These are phyloP conservation scores for Oryza glaberrima DNA, from an alignment of 176 grass and related monocot genomes.

Conservation along the genomic window DNA sequence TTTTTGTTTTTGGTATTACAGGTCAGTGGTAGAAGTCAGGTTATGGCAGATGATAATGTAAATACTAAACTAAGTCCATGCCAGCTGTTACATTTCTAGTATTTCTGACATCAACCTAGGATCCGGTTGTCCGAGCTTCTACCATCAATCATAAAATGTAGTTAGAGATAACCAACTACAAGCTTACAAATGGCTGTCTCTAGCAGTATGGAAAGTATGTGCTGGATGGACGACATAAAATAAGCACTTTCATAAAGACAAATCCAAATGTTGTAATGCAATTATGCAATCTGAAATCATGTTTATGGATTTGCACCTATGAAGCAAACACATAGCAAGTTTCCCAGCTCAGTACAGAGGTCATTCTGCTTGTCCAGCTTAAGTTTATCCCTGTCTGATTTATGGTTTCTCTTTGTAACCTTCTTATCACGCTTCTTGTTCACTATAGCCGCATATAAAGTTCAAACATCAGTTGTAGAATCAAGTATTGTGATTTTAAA, in stretches of 20 bases:
- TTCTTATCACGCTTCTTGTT: constrained; percentile 54
- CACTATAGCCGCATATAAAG: constrained; percentile 26
- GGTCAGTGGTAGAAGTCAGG: background rate
- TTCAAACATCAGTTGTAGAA: constrained; percentile 11
- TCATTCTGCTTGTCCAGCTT: constrained; percentile 76
- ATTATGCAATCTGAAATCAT: background rate
- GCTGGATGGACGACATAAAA: background rate
- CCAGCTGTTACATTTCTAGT: background rate
- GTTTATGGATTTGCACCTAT: constrained; percentile 16
- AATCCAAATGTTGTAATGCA: background rate
- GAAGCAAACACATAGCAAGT: constrained; percentile 47
- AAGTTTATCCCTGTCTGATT: constrained; percentile 82
- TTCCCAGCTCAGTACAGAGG: constrained; percentile 66
- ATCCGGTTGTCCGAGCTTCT: background rate
- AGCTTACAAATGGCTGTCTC: background rate
- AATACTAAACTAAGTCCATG: background rate
- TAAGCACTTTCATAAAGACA: background rate
- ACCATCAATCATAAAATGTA: background rate
- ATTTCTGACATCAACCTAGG: background rate
- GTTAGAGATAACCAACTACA: background rate
- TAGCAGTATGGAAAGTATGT: background rate
- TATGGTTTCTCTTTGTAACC: constrained; percentile 78
- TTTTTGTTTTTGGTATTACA: background rate
- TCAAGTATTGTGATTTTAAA: background rate
- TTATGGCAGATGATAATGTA: background rate